phyloP scores from a whole-genome alignment of 1,284 basidiomycete genomes.

The Ustilago hordei region DNA sequence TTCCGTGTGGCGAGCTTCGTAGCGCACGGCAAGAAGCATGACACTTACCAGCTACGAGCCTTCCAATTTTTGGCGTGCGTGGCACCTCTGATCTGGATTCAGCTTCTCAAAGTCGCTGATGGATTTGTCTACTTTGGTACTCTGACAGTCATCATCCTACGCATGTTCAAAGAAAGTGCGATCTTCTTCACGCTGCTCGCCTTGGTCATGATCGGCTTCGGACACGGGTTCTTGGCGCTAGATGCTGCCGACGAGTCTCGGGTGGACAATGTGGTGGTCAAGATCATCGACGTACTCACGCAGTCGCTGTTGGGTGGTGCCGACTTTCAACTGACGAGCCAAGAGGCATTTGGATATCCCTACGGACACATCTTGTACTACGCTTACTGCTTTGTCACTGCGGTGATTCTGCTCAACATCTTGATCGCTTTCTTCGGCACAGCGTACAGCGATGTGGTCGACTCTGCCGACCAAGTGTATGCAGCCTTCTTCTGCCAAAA shows the following conservation, averaged over 20 bases:
- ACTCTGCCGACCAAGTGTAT: constrained; percentile 52
- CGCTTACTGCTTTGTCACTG: constrained; percentile 54
- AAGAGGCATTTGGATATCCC: constrained; percentile 58
- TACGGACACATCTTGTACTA: constrained; percentile 84
- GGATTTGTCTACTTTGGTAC: constrained; percentile 73
- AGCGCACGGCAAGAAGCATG: constrained; percentile 32
- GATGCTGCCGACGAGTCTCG: constrained; percentile 87
- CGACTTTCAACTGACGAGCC: constrained; percentile 51
- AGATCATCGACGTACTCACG: constrained; percentile 81
- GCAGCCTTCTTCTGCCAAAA: constrained; percentile 56
- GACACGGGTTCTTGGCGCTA: constrained; percentile 85
- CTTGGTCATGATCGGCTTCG: constrained; percentile 84
- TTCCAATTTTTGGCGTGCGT: constrained; percentile 62
- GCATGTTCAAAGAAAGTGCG: constrained; percentile 91
- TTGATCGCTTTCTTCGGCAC: constrained; percentile 84
- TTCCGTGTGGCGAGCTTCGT: constrained; percentile 56
- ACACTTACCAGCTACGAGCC: constrained; percentile 51
- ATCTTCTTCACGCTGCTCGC: constrained; percentile 75
- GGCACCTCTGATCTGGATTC: constrained; percentile 63
- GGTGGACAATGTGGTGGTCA: constrained; percentile 71
- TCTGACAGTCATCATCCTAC: constrained; percentile 65
- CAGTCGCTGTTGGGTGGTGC: constrained; percentile 78
- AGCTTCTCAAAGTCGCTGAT: constrained; percentile 57
- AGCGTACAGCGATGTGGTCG: constrained; percentile 64
- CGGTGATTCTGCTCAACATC: constrained; percentile 72